Percentiles rank a stretch among this genome's conserved stretches.
These are phyloP conservation scores for Papilionanthe hybrid DNA, from an alignment of 116 monocot genomes.

Conservation along the genomic window DNA sequence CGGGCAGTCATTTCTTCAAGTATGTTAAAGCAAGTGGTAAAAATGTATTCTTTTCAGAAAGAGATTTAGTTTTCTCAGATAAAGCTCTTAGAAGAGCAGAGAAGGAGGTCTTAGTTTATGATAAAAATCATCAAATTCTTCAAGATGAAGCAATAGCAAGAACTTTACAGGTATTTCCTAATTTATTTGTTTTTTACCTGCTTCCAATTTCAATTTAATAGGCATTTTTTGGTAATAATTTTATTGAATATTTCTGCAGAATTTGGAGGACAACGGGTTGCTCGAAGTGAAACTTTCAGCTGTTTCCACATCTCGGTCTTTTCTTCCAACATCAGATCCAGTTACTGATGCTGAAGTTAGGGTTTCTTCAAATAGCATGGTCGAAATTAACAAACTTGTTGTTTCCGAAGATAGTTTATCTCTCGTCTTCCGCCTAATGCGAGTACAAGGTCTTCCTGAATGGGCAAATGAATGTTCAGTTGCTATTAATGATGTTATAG, in stretches of 20 bases:
- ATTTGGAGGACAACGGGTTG: constrained; percentile 14
- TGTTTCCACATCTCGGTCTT: constrained; percentile 3
- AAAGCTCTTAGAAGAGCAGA: constrained; percentile 25
- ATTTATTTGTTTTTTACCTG: constrained; percentile 1
- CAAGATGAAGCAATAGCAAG: constrained; percentile 38
- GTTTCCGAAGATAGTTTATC: constrained; percentile 36
- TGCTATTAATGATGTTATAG: constrained; percentile 75
- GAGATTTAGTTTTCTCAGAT: constrained; percentile 8
- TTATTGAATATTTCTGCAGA: constrained; percentile 10
- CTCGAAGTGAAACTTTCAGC: constrained; percentile 1
- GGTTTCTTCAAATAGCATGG: constrained; percentile 24
- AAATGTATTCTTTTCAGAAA: constrained; percentile 18
- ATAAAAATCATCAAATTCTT: constrained; percentile 40
- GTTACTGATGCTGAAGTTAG: neutral
- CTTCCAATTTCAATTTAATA: neutral
- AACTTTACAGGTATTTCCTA: constrained; percentile 30
- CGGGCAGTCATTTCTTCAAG: constrained; percentile 62
- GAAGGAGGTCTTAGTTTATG: constrained; percentile 11
- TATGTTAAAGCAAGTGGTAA: constrained; percentile 34
- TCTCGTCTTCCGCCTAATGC: constrained; percentile 60
- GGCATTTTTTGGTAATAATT: constrained; percentile 12
- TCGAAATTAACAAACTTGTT: constrained; percentile 35
- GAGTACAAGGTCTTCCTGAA: constrained; percentile 72
- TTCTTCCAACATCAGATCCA: neutral
- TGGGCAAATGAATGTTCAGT: constrained; percentile 78